Base-by-base conservation (phyloP, 202 grass and related monocot species). In the Eragrostis tef region DNA sequence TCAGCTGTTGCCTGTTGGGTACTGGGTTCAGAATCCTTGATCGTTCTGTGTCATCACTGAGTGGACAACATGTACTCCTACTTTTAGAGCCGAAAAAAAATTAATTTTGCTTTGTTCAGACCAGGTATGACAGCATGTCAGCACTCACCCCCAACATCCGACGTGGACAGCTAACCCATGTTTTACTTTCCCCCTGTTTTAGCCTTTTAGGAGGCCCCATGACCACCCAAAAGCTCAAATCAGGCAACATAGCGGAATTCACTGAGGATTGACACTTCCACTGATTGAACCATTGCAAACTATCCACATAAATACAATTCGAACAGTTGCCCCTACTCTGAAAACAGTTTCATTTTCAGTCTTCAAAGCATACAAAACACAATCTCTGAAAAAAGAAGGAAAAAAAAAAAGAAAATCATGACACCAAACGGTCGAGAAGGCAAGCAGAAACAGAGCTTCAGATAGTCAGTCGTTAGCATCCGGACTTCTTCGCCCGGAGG, bases 401-500 rank as follows among this genome's bases (percentile, higher is more conserved):
- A 31, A 31, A 31, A 31, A 31, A 31, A 46, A 25, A n/a, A 19
- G 2, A 7, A 12, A 34, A 67, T 83, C 0, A 63, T 8, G 27
- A 65, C 73, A 54, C 1, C 7, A n/a, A 53, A 44, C n/a, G 0
- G 49, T 6, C 15, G n/a, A 42, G 64, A 67, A 67, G 67, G 44
- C 29, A 31, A 71, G 45, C 68, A 0, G 20, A 17, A 56, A 46
- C 7, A 3, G 3, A 16, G 6, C 43, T 46, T 4, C 8, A 42
- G 45, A 0, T 19, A 31, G 19, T 19, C 49, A 29, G 1, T 1
- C 1, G 9, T 22, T 45, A 90, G 74, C 88, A 90, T 0, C 84
- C 84, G 46, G 88, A 90, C n/a, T 53, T 90, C 63, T 83, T 90
- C 5, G 88, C 84, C 46, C 84, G 46, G 53, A 86, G 88, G 74